Conservation (phyloP, 768 basidiomycete species). For the Tulasnella calospora region DNA sequence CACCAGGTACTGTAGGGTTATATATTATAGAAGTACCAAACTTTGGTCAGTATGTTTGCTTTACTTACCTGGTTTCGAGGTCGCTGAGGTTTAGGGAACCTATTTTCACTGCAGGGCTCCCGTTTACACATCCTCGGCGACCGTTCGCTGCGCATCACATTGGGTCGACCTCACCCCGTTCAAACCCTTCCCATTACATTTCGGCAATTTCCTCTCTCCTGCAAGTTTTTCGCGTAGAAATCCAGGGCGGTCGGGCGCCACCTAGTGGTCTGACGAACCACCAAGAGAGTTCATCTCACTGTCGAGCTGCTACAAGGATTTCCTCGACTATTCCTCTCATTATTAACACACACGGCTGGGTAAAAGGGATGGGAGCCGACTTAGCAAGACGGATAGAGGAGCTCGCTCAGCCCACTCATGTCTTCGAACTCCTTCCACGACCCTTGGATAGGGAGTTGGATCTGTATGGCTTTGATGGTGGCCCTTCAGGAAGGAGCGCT, state of each 20-base stretch:
- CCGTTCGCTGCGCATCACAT: constrained; percentile 76
- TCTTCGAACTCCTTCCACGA: constrained; percentile 43
- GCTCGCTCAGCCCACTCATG: constrained; percentile 53
- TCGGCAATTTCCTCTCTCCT: constrained; percentile 61
- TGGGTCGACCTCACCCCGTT: constrained; percentile 70
- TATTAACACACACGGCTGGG: constrained; percentile 97
- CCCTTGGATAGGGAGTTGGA: constrained; percentile 14
- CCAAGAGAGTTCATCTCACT: constrained; percentile 51
- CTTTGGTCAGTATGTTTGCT: constrained; percentile 54
- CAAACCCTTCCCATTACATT: constrained; percentile 72
- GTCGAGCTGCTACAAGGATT: not conserved
- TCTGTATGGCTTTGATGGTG: not conserved
- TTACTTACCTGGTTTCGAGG: not conserved
- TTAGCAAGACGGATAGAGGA: constrained; percentile 66
- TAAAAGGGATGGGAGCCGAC: constrained; percentile 86
- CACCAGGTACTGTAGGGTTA: constrained; percentile 77
- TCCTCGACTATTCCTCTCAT: constrained; percentile 49
- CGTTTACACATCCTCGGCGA: constrained; percentile 75
- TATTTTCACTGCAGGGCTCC: constrained; percentile 53
- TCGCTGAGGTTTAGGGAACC: not conserved
- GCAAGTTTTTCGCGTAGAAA: constrained; percentile 61
- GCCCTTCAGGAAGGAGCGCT: not conserved
- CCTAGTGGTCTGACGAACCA: constrained; percentile 29
- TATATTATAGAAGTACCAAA: constrained; percentile 61
- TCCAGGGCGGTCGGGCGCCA: constrained; percentile 46